A percentile compares a stretch with the other conserved stretches of the same genome.
Conservation (phyloP, 1,284 basidiomycete species). For the Rhodotorula sp. region DNA sequence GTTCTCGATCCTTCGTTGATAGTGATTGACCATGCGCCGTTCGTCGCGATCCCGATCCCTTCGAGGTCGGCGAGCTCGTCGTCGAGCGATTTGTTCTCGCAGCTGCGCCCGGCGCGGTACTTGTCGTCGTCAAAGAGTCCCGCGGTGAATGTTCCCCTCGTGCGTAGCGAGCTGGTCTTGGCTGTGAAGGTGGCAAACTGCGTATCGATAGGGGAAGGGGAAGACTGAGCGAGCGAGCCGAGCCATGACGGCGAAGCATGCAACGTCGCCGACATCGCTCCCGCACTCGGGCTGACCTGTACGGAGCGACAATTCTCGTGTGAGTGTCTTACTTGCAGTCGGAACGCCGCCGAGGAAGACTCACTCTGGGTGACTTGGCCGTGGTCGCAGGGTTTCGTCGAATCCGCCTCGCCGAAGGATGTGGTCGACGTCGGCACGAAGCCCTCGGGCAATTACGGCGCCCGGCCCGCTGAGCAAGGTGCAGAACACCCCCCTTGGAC, state of each 20-base stretch:
- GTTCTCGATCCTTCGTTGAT: conserved; percentile 19
- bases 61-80: conserved; percentile 13
- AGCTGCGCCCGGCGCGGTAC: background rate
- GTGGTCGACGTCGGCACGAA: too few relatives aligned
- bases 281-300: too few relatives aligned
- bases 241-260: conserved; percentile 15
- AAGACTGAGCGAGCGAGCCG: conserved; percentile 10
- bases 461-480: too few relatives aligned
- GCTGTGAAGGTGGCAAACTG: conserved; percentile 20
- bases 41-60: conserved; percentile 3
- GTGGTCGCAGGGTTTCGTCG: too few relatives aligned
- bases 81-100: background rate
- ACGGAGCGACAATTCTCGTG: too few relatives aligned
- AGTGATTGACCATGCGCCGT: conserved; percentile 23
- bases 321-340: too few relatives aligned
- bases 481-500: too few relatives aligned
- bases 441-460: too few relatives aligned
- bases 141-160: background rate
- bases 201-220: background rate
- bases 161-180: background rate
- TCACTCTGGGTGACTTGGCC: too few relatives aligned
- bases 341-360: too few relatives aligned
- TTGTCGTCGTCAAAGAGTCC: conserved; percentile 15
- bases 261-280: background rate
- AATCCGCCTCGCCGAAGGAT: too few relatives aligned